These are phyloP conservation scores for Tetragonia tetragonoides DNA, from an alignment of 148 eudicot species.

Conservation along the genomic window DNA sequence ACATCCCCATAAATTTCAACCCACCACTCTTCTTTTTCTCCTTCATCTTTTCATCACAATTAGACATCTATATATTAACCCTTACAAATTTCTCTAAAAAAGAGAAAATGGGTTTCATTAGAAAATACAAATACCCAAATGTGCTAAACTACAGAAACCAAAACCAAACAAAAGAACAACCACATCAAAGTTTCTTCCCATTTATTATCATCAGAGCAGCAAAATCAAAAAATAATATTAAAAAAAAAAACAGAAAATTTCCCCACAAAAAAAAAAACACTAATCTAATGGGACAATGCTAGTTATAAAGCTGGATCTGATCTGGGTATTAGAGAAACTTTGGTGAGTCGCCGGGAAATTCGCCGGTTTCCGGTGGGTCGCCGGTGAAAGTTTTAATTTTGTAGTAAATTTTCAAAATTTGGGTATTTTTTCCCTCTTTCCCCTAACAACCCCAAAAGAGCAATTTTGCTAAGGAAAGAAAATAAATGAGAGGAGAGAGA, in stretches of 20 bases:
- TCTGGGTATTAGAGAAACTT: slow-evolving; percentile 21
- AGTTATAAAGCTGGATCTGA: slow-evolving; percentile 15
- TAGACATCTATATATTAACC: slow-evolving; percentile 19
- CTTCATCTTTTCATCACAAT: slow-evolving; percentile 40
- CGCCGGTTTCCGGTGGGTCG: slow-evolving; percentile 8
- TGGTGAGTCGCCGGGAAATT: slow-evolving; percentile 6
- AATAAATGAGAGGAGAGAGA: neutral
- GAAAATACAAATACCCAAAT: neutral
- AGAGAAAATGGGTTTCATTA: neutral
- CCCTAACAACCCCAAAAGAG: slow-evolving; percentile 14
- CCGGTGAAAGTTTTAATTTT: slow-evolving; percentile 10
- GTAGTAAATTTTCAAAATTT: neutral
- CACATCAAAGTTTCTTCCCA: slow-evolving; percentile 1
- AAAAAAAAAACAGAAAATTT: neutral
- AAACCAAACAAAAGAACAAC: neutral
- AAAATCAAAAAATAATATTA: neutral
- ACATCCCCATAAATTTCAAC: slow-evolving; percentile 53
- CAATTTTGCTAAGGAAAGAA: neutral
- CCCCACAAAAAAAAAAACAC: neutral
- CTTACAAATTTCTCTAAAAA: neutral
- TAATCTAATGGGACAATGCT: neutral
- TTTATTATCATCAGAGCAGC: neutral
- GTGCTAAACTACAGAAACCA: slow-evolving; percentile 1
- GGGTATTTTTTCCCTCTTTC: neutral
- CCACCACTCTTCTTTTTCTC: slow-evolving; percentile 38